Evolutionary conservation across 1,284 basidiomycete genomes (phyloP).

Genomic region (Malassezia restricta): DNA sequence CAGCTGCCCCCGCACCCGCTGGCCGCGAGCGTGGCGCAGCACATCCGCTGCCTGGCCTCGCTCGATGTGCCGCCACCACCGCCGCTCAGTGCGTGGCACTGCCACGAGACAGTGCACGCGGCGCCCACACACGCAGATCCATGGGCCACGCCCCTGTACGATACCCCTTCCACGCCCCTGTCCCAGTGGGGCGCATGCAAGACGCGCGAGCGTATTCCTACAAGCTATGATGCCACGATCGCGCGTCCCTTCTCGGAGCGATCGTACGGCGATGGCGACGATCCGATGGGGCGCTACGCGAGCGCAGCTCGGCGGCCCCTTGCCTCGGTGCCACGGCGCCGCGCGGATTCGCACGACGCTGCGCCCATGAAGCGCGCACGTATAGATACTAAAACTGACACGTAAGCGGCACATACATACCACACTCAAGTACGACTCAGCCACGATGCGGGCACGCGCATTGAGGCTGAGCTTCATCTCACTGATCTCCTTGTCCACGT

Average conservation of each 20-base stretch:
- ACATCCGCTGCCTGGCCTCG: not conserved
- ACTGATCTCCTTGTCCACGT: constrained; percentile 83
- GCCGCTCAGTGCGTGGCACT: not conserved
- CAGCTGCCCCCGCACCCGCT: not conserved
- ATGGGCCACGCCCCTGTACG: not conserved
- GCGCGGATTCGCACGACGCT: too few relatives aligned
- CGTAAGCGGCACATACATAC: constrained; percentile 17
- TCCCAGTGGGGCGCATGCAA: not conserved
- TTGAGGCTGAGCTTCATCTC: constrained; percentile 65
- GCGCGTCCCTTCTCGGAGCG: constrained; percentile 2
- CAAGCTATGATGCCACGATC: not conserved
- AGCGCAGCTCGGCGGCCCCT: not conserved
- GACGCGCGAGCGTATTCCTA: constrained; percentile 8
- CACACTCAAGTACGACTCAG: constrained; percentile 53
- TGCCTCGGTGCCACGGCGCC: too few relatives aligned
- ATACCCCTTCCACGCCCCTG: not conserved
- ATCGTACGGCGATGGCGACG: constrained; percentile 11
- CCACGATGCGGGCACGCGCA: constrained; percentile 88
- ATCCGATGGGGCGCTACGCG: not conserved
- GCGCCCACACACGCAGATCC: not conserved
- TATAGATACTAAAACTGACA: not conserved
- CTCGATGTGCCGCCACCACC: not conserved
- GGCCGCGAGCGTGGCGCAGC: not conserved
- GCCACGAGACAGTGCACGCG: not conserved
- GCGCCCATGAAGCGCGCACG: not conserved